A percentile compares a stretch with the other conserved stretches of the same genome.
These are phyloP conservation scores for Hemileia vastatrix DNA, from an alignment of 1,284 basidiomycete species.

Conservation along the genomic window DNA sequence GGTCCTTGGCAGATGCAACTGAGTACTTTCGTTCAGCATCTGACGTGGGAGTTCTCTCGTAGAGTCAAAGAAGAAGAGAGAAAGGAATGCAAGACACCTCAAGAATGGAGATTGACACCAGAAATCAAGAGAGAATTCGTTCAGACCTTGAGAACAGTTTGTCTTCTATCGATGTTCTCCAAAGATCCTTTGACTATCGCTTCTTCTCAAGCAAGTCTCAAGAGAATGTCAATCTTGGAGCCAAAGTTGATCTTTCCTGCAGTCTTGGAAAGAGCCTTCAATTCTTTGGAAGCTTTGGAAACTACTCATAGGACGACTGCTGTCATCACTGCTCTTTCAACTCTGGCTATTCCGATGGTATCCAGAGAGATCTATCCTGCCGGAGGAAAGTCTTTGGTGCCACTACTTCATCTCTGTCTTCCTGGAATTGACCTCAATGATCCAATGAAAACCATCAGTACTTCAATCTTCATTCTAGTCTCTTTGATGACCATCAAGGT, in stretches of 20 bases:
- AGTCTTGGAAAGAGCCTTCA: constrained; percentile 79
- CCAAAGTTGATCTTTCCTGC: constrained; percentile 83
- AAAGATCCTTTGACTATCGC: constrained; percentile 56
- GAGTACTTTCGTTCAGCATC: constrained; percentile 59
- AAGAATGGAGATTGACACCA: constrained; percentile 64
- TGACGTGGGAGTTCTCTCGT: constrained; percentile 74
- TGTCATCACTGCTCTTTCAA: constrained; percentile 76
- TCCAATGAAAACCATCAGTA: constrained; percentile 68
- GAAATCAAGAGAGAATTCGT: constrained; percentile 77
- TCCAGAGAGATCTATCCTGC: constrained; percentile 65
- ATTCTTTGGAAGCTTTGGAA: constrained; percentile 61
- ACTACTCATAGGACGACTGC: constrained; percentile 77
- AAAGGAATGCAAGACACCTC: constrained; percentile 68
- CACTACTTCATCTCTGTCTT: constrained; percentile 77
- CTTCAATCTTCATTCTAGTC: constrained; percentile 39
- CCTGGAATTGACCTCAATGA: constrained; percentile 94
- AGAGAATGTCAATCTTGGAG: constrained; percentile 67
- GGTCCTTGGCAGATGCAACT: constrained; percentile 51
- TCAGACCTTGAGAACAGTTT: constrained; percentile 69
- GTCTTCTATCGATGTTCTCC: constrained; percentile 88
- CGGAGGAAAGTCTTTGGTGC: constrained; percentile 78
- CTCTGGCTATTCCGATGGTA: constrained; percentile 66
- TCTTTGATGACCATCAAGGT: constrained; percentile 58
- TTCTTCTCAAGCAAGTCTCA: constrained; percentile 61
- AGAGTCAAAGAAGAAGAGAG: constrained; percentile 74